These are phyloP conservation scores for Fusarium mexicanum DNA, from an alignment of 2,329 filamentous ascomycete species.

Conservation along the genomic window DNA sequence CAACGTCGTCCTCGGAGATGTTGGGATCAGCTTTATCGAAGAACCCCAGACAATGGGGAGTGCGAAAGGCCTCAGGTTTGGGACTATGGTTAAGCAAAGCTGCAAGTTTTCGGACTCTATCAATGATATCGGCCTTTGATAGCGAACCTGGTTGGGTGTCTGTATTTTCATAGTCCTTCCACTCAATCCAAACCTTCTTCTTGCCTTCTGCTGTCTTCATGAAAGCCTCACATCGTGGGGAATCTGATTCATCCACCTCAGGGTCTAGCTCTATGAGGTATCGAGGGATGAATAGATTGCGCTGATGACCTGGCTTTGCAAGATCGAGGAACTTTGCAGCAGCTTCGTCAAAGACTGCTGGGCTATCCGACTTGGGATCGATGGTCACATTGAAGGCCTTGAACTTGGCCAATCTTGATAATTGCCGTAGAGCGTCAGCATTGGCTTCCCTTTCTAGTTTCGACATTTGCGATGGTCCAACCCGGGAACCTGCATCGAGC, in stretches of 20 bases:
- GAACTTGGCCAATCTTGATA: conserved; percentile 59
- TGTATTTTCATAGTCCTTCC: conserved; percentile 59
- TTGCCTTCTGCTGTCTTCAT: conserved; percentile 49
- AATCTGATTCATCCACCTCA: conserved; percentile 46
- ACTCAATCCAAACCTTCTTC: conserved; percentile 60
- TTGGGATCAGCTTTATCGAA: conserved; percentile 56
- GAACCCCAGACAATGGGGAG: conserved; percentile 62
- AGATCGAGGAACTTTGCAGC: conserved; percentile 53
- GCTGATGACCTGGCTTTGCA: conserved; percentile 46
- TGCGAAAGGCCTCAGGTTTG: conserved; percentile 60
- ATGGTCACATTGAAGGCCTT: conserved; percentile 62
- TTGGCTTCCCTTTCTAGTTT: conserved; percentile 51
- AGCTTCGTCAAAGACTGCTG: conserved; percentile 48
- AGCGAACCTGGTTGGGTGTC: conserved; percentile 49
- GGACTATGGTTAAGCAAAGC: conserved; percentile 57
- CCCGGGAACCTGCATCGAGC: conserved; percentile 45
- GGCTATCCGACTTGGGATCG: conserved; percentile 47
- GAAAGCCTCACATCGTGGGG: conserved; percentile 52
- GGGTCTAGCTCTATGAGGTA: conserved; percentile 49
- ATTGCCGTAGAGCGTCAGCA: conserved; percentile 51
- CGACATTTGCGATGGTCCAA: conserved; percentile 45
- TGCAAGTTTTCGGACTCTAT: conserved; percentile 59
- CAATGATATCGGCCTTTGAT: conserved; percentile 54
- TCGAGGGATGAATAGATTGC: conserved; percentile 48
- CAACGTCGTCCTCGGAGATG: conserved; percentile 51